phyloP scores from a whole-genome alignment of 2,329 filamentous ascomycete genomes.

The Trichoderma sp. region DNA sequence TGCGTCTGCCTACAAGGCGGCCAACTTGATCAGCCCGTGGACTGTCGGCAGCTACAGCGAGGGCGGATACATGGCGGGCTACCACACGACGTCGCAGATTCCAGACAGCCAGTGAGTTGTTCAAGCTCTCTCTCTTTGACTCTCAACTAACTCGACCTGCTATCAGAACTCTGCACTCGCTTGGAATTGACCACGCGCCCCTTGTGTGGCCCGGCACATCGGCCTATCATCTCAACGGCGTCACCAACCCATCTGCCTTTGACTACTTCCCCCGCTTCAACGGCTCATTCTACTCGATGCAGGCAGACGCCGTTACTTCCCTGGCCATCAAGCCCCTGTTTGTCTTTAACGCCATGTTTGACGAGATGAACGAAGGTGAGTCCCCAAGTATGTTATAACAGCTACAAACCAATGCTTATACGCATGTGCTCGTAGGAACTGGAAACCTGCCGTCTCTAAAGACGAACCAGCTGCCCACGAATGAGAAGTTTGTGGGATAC shows the following conservation, averaged over 20 bases:
- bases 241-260: slow-evolving; percentile 1
- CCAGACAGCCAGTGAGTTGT: slow-evolving; percentile 11
- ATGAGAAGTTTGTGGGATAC: slow-evolving; percentile 21
- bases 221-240: slow-evolving; percentile 21
- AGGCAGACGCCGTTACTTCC: slow-evolving; percentile 11
- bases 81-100: slow-evolving; percentile 21
- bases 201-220: slow-evolving; percentile 19
- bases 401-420: not conserved
- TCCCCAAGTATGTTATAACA: not conserved
- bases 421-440: not conserved
- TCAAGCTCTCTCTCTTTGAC: not conserved
- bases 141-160: not conserved
- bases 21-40: slow-evolving; percentile 21
- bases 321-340: slow-evolving; percentile 9
- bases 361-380: slow-evolving; percentile 20
- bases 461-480: slow-evolving; percentile 16
- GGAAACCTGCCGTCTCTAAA: slow-evolving; percentile 15
- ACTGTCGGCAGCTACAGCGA: slow-evolving; percentile 19
- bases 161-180: slow-evolving; percentile 5
- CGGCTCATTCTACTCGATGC: slow-evolving; percentile 20
- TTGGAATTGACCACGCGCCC: slow-evolving; percentile 20
- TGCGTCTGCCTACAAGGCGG: slow-evolving; percentile 16
- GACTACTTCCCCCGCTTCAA: slow-evolving; percentile 23
- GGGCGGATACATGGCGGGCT: slow-evolving; percentile 7
- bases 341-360: slow-evolving; percentile 23